Conservation (phyloP, 257 asterid species). For the Salvia rosmarinus region DNA sequence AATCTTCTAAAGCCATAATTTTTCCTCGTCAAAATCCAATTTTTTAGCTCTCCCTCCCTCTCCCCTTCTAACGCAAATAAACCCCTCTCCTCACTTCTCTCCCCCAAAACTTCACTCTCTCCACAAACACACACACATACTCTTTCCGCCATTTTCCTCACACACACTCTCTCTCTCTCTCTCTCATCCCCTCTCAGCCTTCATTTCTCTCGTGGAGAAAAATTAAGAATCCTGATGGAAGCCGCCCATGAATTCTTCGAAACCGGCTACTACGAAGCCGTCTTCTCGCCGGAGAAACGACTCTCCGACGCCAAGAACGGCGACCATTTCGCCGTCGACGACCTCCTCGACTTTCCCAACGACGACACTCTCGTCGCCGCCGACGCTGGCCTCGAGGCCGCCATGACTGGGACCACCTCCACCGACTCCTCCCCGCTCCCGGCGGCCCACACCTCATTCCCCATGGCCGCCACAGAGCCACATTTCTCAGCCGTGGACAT, state of each 20-base stretch:
- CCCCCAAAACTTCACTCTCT: constrained; percentile 34
- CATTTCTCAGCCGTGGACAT: constrained; percentile 32
- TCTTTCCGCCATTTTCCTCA: background rate
- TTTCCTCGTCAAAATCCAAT: constrained; percentile 65
- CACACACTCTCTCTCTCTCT: background rate
- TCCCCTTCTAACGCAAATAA: constrained; percentile 73
- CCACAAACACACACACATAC: constrained; percentile 23
- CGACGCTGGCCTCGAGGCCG: no score
- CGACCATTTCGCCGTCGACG: constrained; percentile 73
- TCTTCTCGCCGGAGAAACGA: constrained; percentile 45
- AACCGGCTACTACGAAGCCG: constrained; percentile 41
- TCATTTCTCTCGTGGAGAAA: background rate
- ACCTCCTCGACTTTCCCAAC: constrained; percentile 74
- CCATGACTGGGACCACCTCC: constrained; percentile 19
- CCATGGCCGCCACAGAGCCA: constrained; percentile 30
- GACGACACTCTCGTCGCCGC: constrained; percentile 47
- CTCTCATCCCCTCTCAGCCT: background rate
- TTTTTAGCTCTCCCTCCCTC: constrained; percentile 53
- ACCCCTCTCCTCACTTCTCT: constrained; percentile 55
- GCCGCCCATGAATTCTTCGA: constrained; percentile 52
- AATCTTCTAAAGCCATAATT: constrained; percentile 52
- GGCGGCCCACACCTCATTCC: constrained; percentile 44
- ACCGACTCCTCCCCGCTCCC: constrained; percentile 48
- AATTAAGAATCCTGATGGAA: constrained; percentile 25
- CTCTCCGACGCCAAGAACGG: constrained; percentile 50